phyloP scores from a whole-genome alignment of 148 eudicot species.

The Drosera capensis region DNA sequence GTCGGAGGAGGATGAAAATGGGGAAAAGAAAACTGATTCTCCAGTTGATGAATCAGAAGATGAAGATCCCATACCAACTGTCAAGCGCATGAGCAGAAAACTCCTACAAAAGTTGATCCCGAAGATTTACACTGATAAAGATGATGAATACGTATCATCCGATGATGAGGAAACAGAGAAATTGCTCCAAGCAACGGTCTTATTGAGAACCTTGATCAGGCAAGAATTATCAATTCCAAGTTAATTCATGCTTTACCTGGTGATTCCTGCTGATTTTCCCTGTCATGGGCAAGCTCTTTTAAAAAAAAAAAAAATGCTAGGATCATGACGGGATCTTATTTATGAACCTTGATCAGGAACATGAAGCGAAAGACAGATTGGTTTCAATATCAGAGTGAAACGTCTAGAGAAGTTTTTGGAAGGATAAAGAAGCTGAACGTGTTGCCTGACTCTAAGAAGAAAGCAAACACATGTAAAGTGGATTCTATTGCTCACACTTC shows the following conservation, averaged over 20 bases:
- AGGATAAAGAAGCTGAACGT: slow-evolving; percentile 73
- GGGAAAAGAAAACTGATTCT: slow-evolving; percentile 19
- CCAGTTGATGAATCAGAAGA: slow-evolving; percentile 19
- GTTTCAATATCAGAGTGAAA: slow-evolving; percentile 40
- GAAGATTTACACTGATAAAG: slow-evolving; percentile 60
- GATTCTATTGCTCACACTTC: background rate
- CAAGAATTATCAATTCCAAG: too few relatives aligned
- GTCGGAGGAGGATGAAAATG: slow-evolving; percentile 17
- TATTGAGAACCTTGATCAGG: too few relatives aligned
- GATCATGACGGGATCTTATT: background rate
- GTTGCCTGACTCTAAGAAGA: slow-evolving; percentile 48
- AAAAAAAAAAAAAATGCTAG: background rate
- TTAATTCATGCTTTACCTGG: too few relatives aligned
- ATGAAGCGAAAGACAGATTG: slow-evolving; percentile 24
- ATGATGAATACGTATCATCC: slow-evolving; percentile 63
- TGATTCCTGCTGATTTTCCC: background rate
- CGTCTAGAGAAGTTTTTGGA: slow-evolving; percentile 61
- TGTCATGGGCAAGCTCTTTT: too few relatives aligned
- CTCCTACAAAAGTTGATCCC: slow-evolving; percentile 71
- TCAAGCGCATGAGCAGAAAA: slow-evolving; percentile 33
- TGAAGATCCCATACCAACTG: slow-evolving; percentile 11
- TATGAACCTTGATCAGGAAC: slow-evolving; percentile 15
- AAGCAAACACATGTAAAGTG: slow-evolving; percentile 51
- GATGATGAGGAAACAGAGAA: slow-evolving; percentile 66
- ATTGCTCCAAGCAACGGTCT: slow-evolving; percentile 31